Base-by-base conservation (phyloP, 352 stramenopile species). In the Peronosclerospora sorghi region DNA sequence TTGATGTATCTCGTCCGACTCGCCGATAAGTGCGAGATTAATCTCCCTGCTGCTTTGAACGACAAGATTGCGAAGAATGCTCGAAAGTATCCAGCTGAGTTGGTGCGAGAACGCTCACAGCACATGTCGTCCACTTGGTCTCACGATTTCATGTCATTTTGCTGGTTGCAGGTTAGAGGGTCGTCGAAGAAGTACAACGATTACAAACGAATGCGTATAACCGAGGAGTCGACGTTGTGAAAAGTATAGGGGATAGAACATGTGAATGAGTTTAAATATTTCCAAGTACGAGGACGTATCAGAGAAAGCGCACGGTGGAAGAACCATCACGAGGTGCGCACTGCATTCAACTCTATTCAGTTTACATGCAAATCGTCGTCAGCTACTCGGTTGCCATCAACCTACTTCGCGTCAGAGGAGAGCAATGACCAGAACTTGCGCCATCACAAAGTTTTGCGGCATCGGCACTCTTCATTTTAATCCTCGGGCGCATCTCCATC, bases 401-500 rank as follows among this genome's bases (percentile, higher is more conserved):
- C 43, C 19, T 27, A 41, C 28, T 34, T n/a, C 13, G 28, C 28
- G 8, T 34, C 28, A n/a, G 15, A n/a, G 10, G 28, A 34, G 28
- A n/a, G n/a, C n/a, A n/a, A n/a, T n/a, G n/a, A n/a, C n/a, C n/a
- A n/a, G n/a, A n/a, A n/a, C n/a, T n/a, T n/a, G n/a, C n/a, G n/a
- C n/a, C n/a, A n/a, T n/a, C n/a, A n/a, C n/a, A n/a, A n/a, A n/a
- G n/a, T n/a, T n/a, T n/a, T n/a, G n/a, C n/a, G n/a, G n/a, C n/a
- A n/a, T n/a, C n/a, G n/a, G n/a, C n/a, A n/a, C n/a, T n/a, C n/a
- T n/a, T n/a, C n/a, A n/a, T n/a, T n/a, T 26, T 80, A 80, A 54
- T 98, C 95, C 59, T 99, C 96, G 21, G 93, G 91, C 30, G 92
- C 95, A 64, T 99, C 96, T 35, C 94, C 96, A 54, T 98, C 95